Evolutionary conservation across 108 stramenopile genomes (phyloP), one percentile per base, ranked within the genome.

Genomic region (Aurantiochytrium sp.): DNA sequence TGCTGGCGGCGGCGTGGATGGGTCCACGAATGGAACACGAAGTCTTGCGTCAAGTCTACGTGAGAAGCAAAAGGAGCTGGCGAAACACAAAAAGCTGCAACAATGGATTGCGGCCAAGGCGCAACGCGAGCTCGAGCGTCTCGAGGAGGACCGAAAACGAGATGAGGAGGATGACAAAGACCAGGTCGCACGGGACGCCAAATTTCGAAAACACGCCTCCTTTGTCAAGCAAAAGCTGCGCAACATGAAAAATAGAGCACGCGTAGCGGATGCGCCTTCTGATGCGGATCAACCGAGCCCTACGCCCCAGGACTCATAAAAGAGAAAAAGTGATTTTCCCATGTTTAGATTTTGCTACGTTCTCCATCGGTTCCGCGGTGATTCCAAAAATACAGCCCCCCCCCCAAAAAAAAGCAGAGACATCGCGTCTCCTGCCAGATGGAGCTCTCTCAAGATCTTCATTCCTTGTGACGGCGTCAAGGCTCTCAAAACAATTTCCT

Each of bases 71-170:
- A 87, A 87, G 69, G 60, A 64, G 43, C 55, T 93, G 91, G 91
- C 88, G 91, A 92, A 92, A 53, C 91, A 93, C 12, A 76, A 91
- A 44, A 90, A 92, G 72, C 90, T 93, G 44, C 92, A 93, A 53
- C 92, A 93, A 71, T 93, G 91, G 91, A 92, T 93, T 23, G 49
- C 88, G 58, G 87, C 90, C 8, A 93, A 93, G 92, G 92, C 91
- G 47, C 88, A 89, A 69, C 47, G 51, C 58, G 92, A 89, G 64
- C 72, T 90, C 45, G 92, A 91, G 60, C 57, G 88, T 25, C 88
- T 92, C 29, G 83, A 76, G 51, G 59, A 43, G 43, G 92, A 93
- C 28, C 76, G 76, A 10, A 6, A 6, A 12, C 45, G 51, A 45
- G 49, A 53, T 35, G 76, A 53, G 45, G 12, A 6, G n/a, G 5